Base-by-base conservation (phyloP, 148 eudicot genomes). In the Amaranthus cruentus region DNA sequence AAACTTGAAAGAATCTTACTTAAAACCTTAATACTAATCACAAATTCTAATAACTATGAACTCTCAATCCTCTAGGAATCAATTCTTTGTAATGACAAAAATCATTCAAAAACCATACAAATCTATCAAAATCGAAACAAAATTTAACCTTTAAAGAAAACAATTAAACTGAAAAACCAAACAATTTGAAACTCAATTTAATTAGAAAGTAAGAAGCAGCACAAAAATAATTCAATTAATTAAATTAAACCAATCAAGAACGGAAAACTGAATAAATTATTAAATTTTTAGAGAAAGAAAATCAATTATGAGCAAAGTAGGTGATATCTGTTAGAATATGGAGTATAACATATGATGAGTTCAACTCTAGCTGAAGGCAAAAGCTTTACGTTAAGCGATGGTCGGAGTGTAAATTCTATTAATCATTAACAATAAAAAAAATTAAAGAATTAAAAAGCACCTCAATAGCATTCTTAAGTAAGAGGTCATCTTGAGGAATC, bases 401-500 rank as follows among this genome's bases (percentile, higher is more conserved):
- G 38, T 28, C 38, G 38, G 38, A 28, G 38, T 28, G 38, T 28
- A 28, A 28, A 28, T 28, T 28, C 38, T 28, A 28, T 28, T 28
- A 28, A 28, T 28, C 38, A 28, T n/a, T n/a, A n/a, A 28, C 38
- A 28, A 28, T 28, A 28, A 28, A 28, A 28, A 42, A 57, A 14
- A 15, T 0, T n/a, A n/a, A 51, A 6, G 4, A 3, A 55, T 21
- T 18, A 13, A 44, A 21, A 62, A 62, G 6, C 56, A 91, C 97
- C 97, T 89, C 93, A 6, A 91, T 78, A 5, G 97, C 81, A 56
- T 89, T 83, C 69, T 85, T 86, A 64, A 91, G 84, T 80, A 85
- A 66, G 61, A 89, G 82, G 76, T 91, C 93, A 59, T 91, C 97
- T 81, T 87, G n/a, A n/a, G n/a, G n/a, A n/a, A 78, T 76, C 97